Evolutionary conservation across 192 early-diverging fungal genomes (phyloP).

Genomic region (Bifiguratus adelaidae): DNA sequence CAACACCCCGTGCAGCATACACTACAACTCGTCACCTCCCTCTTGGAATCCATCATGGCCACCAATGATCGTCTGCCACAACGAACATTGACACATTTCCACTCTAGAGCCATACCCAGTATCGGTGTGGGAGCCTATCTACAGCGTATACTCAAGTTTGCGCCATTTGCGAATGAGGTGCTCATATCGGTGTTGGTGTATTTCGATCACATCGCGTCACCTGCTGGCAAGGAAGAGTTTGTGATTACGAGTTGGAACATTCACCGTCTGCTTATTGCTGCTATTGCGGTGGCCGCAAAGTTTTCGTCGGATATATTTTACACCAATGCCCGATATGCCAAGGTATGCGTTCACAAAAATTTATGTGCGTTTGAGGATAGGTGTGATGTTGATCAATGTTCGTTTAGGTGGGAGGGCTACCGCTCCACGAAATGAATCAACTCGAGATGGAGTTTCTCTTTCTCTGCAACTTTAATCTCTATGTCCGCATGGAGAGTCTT

Average conservation of each 20-base stretch:
- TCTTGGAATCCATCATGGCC: conserved; percentile 35
- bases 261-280: conserved; percentile 59
- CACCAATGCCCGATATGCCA: conserved; percentile 63
- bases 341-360: conserved; percentile 25
- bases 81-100: conserved; percentile 49
- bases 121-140: conserved; percentile 59
- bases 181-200: conserved; percentile 62
- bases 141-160: conserved; percentile 53
- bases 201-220: conserved; percentile 49
- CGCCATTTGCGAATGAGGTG: conserved; percentile 54
- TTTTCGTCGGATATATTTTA: conserved; percentile 68
- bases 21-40: conserved; percentile 29
- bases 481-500: conserved; percentile 46
- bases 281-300: conserved; percentile 63
- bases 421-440: conserved; percentile 58
- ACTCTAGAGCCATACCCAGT: conserved; percentile 52
- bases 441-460: conserved; percentile 69
- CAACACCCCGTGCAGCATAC: conserved; percentile 30
- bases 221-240: conserved; percentile 23
- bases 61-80: conserved; percentile 32
- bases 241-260: conserved; percentile 56
- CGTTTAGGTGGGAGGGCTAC: conserved; percentile 70
- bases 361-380: too few relatives aligned
- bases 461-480: conserved; percentile 56
- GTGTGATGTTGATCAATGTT: too few relatives aligned